These are phyloP conservation scores for Xylaria palmicola DNA, from an alignment of 495 filamentous ascomycete genomes.

Conservation along the genomic window DNA sequence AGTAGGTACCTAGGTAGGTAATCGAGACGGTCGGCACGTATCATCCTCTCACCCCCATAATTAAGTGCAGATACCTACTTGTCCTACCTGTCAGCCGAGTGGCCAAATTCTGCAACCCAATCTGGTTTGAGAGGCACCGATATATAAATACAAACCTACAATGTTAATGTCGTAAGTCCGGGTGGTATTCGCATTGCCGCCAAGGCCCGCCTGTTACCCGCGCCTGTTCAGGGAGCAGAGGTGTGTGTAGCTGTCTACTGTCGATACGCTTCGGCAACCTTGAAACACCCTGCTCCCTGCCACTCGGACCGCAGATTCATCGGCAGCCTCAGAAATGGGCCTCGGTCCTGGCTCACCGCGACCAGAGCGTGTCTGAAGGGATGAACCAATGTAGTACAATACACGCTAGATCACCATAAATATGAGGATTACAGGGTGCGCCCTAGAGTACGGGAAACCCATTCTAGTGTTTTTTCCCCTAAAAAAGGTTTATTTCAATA, in stretches of 20 bases:
- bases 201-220: background rate
- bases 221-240: background rate
- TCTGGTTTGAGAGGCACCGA: too few relatives aligned
- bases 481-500: too few relatives aligned
- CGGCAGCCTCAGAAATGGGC: too few relatives aligned
- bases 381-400: background rate
- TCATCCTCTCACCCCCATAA: background rate
- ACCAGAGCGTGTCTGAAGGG: background rate
- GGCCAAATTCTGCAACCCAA: too few relatives aligned
- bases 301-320: background rate
- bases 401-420: background rate
- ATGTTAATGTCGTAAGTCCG: background rate
- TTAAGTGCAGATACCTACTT: too few relatives aligned
- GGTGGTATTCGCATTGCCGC: background rate
- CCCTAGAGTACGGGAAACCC: too few relatives aligned
- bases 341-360: background rate
- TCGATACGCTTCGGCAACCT: background rate
- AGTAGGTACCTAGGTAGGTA: background rate
- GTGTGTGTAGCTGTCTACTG: background rate
- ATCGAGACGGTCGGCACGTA: background rate
- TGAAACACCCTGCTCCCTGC: background rate
- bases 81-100: too few relatives aligned
- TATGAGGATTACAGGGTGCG: too few relatives aligned
- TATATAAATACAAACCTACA: background rate
- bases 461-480: too few relatives aligned